Percentiles rank a stretch among this genome's conserved stretches.
Evolutionary conservation across 2,329 filamentous ascomycete genomes (phyloP).

Genomic region (Clarireedia monteithiana): DNA sequence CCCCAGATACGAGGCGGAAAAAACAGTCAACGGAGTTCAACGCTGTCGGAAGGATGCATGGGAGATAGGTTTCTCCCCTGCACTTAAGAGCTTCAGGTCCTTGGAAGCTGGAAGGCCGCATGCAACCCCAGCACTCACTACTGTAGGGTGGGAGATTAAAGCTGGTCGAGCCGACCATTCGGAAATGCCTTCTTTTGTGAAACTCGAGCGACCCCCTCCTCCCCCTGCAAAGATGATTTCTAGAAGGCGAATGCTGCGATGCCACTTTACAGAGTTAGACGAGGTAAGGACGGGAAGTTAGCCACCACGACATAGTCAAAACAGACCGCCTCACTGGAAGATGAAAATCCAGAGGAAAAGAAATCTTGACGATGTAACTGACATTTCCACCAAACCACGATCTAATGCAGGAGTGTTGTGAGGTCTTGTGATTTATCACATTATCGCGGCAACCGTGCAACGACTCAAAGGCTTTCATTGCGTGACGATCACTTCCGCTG

Average conservation of each 20-base stretch:
- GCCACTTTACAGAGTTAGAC: too few relatives aligned
- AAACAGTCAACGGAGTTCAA: not conserved
- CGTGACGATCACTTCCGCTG: too few relatives aligned
- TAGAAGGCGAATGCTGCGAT: not conserved
- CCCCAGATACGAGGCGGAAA: not conserved
- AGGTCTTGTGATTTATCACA: not conserved
- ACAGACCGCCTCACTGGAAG: not conserved
- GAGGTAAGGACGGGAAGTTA: not conserved
- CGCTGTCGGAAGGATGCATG: not conserved
- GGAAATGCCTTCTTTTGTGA: not conserved
- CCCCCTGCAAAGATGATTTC: not conserved
- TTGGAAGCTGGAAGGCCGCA: conserved; percentile 1
- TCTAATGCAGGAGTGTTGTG: not conserved
- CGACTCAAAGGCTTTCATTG: not conserved
- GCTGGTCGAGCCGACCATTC: not conserved
- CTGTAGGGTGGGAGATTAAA: not conserved
- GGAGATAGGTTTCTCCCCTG: not conserved
- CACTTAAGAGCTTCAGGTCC: not conserved
- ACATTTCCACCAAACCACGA: too few relatives aligned
- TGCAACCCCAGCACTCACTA: not conserved
- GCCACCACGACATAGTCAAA: too few relatives aligned
- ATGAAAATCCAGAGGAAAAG: not conserved
- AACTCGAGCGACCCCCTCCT: not conserved
- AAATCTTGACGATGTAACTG: too few relatives aligned
- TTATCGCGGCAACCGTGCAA: not conserved